Conservation (phyloP, 805 yeast species). For the Barnettozyma sucrosica region DNA sequence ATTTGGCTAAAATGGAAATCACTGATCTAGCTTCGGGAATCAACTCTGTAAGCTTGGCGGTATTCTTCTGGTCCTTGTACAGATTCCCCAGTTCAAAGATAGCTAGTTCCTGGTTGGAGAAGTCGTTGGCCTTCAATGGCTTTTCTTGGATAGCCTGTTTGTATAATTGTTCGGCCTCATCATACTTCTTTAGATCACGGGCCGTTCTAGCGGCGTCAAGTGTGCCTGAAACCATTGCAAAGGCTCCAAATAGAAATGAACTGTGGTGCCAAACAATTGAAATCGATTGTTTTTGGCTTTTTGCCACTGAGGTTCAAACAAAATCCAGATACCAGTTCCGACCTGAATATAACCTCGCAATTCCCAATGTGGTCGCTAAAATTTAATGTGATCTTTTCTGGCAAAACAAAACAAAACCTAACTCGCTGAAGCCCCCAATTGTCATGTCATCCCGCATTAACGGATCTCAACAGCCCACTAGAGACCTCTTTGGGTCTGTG, state of each 20-base stretch:
- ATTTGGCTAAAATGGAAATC: conserved; percentile 81
- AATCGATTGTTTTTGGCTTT: background rate
- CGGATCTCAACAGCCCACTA: conserved; percentile 18
- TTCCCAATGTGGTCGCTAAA: background rate
- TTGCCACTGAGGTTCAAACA: conserved; percentile 8
- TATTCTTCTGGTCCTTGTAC: conserved; percentile 46
- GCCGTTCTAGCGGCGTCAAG: conserved; percentile 61
- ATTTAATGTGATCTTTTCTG: background rate
- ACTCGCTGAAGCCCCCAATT: background rate
- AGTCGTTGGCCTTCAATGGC: conserved; percentile 21
- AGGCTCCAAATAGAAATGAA: background rate
- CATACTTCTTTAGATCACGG: conserved; percentile 40
- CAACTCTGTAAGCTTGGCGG: conserved; percentile 50
- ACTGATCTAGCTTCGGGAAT: conserved; percentile 62
- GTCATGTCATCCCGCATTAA: conserved; percentile 15
- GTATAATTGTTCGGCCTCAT: conserved; percentile 57
- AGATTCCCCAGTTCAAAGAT: conserved; percentile 71
- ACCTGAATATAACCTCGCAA: background rate
- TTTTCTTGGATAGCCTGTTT: conserved; percentile 38
- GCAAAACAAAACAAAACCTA: conserved; percentile 3
- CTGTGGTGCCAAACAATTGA: background rate
- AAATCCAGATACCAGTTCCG: background rate
- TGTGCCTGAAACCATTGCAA: conserved; percentile 19
- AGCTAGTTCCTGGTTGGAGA: conserved; percentile 25
- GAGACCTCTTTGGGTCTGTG: conserved; percentile 22